Evolutionary conservation across 306 rosid species (phyloP).

Genomic region (Prunus kanzakura): DNA sequence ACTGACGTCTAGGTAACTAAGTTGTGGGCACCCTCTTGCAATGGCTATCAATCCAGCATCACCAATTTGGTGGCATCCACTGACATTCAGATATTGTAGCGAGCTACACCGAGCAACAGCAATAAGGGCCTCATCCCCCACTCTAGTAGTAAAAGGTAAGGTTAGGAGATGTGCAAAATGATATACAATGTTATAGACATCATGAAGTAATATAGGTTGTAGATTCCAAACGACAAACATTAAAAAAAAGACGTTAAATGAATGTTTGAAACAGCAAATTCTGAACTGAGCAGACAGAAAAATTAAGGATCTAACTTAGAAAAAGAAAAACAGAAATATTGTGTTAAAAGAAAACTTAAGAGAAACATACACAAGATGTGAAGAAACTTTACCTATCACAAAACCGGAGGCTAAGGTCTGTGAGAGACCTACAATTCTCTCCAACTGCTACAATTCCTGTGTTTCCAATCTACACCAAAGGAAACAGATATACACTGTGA

Average conservation of each 20-base stretch:
- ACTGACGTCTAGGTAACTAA: slow-evolving; percentile 69
- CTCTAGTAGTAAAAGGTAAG: slow-evolving; percentile 44
- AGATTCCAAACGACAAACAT: background rate
- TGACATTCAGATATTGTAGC: slow-evolving; percentile 76
- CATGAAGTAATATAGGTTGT: background rate
- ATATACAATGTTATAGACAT: slow-evolving; percentile 3
- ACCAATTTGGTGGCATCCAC: slow-evolving; percentile 93
- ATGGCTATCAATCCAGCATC: slow-evolving; percentile 87
- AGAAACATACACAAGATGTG: background rate
- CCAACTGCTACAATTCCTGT: slow-evolving; percentile 81
- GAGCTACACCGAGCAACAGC: slow-evolving; percentile 76
- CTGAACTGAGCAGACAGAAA: background rate
- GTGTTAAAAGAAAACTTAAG: background rate
- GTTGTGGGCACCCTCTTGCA: slow-evolving; percentile 87
- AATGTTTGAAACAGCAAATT: background rate
- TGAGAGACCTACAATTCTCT: slow-evolving; percentile 64
- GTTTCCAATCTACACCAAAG: slow-evolving; percentile 63
- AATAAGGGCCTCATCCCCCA: slow-evolving; percentile 86
- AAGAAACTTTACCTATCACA: slow-evolving; percentile 76
- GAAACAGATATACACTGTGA: background rate
- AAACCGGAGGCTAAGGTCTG: slow-evolving; percentile 82
- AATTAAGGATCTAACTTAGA: slow-evolving; percentile 13
- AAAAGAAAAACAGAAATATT: no score
- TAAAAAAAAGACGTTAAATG: background rate
- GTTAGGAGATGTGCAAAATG: background rate